A percentile compares a stretch with the other conserved stretches of the same genome.
These are phyloP conservation scores for Amauroascus niger DNA, from an alignment of 2,329 filamentous ascomycete species.

Conservation along the genomic window DNA sequence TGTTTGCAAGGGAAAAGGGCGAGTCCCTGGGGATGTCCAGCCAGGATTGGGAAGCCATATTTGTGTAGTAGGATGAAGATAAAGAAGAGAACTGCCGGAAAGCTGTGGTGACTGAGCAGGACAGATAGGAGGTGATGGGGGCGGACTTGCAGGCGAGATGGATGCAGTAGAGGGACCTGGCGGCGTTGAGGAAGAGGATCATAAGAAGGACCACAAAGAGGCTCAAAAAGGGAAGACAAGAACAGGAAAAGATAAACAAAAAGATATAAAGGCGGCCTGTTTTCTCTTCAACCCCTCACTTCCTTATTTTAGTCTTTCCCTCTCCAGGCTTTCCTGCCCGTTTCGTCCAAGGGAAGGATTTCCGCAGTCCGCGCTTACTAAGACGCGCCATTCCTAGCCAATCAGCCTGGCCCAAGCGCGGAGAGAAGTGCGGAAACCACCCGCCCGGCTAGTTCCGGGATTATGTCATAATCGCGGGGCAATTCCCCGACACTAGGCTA, in stretches of 20 bases:
- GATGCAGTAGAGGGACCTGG: neutral
- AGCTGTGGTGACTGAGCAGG: conserved; percentile 1
- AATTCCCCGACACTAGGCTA: neutral
- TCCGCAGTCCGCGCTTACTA: conserved; percentile 2
- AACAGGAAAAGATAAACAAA: too few relatives aligned
- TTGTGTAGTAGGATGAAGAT: neutral
- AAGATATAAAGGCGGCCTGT: neutral
- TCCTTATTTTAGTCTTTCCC: too few relatives aligned
- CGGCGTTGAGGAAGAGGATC: neutral
- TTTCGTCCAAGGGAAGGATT: neutral
- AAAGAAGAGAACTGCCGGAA: conserved; percentile 1
- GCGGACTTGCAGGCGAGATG: neutral
- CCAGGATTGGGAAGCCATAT: conserved; percentile 42
- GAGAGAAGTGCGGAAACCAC: conserved; percentile 10
- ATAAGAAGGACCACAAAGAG: neutral
- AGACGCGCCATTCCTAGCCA: neutral
- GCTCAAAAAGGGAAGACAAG: neutral
- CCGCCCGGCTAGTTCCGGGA: conserved; percentile 14
- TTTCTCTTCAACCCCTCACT: neutral
- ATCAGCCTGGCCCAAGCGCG: neutral
- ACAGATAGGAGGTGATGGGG: conserved; percentile 4
- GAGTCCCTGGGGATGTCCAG: conserved; percentile 50
- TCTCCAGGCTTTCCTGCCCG: too few relatives aligned
- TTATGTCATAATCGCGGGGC: conserved; percentile 5
- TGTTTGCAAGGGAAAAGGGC: conserved; percentile 68